A percentile compares a stretch with the other conserved stretches of the same genome.
These are phyloP conservation scores for Aspergillus arachidicola DNA, from an alignment of 2,329 filamentous ascomycete species.

Conservation along the genomic window DNA sequence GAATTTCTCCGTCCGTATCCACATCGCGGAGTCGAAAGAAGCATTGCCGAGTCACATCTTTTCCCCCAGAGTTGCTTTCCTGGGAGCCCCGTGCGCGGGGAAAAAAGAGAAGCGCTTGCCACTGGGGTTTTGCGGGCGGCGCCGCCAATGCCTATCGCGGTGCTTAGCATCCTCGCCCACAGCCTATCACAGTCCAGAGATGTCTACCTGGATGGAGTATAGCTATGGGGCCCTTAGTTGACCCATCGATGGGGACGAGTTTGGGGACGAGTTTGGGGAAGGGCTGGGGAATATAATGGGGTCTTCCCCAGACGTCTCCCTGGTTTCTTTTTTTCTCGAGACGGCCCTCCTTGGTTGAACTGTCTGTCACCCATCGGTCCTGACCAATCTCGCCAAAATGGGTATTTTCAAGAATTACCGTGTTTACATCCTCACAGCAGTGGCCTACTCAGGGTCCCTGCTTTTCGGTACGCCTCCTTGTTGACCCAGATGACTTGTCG, in stretches of 20 bases:
- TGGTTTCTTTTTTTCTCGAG: neutral
- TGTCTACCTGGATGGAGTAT: slow-evolving; percentile 2
- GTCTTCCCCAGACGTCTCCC: slow-evolving; percentile 1
- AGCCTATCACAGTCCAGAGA: neutral
- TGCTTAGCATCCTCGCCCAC: neutral
- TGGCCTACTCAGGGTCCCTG: slow-evolving; percentile 48
- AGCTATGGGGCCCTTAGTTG: neutral
- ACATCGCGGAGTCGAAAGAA: slow-evolving; percentile 10
- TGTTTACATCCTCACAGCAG: slow-evolving; percentile 47
- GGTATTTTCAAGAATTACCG: slow-evolving; percentile 46
- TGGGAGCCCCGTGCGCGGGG: slow-evolving; percentile 12
- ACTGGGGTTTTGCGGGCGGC: slow-evolving; percentile 11
- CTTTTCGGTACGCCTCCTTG: slow-evolving; percentile 41
- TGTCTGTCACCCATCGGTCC: neutral
- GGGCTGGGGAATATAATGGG: neutral
- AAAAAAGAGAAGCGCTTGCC: slow-evolving; percentile 8
- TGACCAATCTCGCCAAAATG: slow-evolving; percentile 18
- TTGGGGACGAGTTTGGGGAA: neutral
- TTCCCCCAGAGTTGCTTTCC: slow-evolving; percentile 10
- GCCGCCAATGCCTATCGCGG: neutral
- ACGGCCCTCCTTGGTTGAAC: slow-evolving; percentile 6
- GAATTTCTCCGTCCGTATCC: slow-evolving; percentile 23
- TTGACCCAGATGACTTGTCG: neutral
- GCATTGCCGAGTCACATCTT: slow-evolving; percentile 6
- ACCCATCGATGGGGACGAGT: neutral